Evolutionary conservation across 1,284 basidiomycete species (phyloP), one percentile per base, ranked within the genome.

Genomic region (Phellinidium pouzarii): DNA sequence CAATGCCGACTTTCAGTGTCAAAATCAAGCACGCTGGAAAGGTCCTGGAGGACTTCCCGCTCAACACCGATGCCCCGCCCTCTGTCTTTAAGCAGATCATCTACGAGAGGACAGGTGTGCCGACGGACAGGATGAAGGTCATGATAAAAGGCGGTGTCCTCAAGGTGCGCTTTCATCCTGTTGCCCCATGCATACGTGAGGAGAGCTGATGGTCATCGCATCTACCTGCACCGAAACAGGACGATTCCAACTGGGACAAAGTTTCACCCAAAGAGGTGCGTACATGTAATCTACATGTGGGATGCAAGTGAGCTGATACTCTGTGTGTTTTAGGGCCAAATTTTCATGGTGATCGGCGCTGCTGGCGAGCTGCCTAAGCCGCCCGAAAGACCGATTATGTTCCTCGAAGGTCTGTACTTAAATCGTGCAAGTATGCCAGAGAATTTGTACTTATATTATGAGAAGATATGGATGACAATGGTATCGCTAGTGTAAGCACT

Each of bases 121-220:
- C 94, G 9, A 68, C 80, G 47, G 92, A 94, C 62, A 78, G 94
- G 46, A 94, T 96, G 88, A 99, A 97, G 70, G 88, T 98, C 59
- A 94, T 97, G 89, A 77, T 95, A 66, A 97, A 96, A 67, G 91
- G 91, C 45, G 91, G 91, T n/a, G 78, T 91, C 60, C 78, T 96
- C 65, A 94, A 92, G 79, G 89, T 86, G 14, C 40, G 61, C 46
- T 25, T 19, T 9, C 36, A 9, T 27, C 26, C 19, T 40, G 19
- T 50, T 19, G 64, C 58, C 12, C 44, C 26, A n/a, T 20, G 8
- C 14, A 27, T 42, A 12, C n/a, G 27, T 17, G 23, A 4, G 34
- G 62, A 45, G 61, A 66, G 56, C 65, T 69, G 59, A 44, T 27
- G 25, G 38, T 27, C 25, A 43, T 42, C 48, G 47, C 50, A 58